These are phyloP conservation scores for Ashbya aceris DNA, from an alignment of 1,139 yeast genomes.

Conservation along the genomic window DNA sequence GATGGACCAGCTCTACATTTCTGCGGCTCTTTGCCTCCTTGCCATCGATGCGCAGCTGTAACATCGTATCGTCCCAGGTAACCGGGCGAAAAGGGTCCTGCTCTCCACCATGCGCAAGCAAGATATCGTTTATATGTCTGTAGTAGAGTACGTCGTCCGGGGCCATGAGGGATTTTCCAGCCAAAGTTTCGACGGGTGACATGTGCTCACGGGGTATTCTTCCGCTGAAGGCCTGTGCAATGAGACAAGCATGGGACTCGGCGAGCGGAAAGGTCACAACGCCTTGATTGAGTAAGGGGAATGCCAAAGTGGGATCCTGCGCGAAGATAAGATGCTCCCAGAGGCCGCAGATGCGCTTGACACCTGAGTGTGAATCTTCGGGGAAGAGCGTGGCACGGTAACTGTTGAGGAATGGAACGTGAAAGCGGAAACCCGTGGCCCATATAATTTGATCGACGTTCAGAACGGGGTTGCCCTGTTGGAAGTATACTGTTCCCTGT, in stretches of 20 bases:
- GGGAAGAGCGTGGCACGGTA: slow-evolving; percentile 33
- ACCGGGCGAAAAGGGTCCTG: slow-evolving; percentile 17
- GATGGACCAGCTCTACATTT: slow-evolving; percentile 11
- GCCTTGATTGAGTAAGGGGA: slow-evolving; percentile 43
- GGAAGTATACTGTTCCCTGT: slow-evolving; percentile 30
- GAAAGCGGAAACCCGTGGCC: slow-evolving; percentile 56
- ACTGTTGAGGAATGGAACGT: slow-evolving; percentile 39
- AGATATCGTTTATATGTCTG: slow-evolving; percentile 14
- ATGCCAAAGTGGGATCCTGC: slow-evolving; percentile 47
- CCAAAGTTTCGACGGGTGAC: slow-evolving; percentile 1
- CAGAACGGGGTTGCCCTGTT: slow-evolving; percentile 34
- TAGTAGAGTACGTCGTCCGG: slow-evolving; percentile 18
- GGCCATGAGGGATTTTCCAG: background rate
- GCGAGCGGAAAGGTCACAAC: slow-evolving; percentile 52
- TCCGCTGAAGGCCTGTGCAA: slow-evolving; percentile 47
- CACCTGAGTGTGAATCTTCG: slow-evolving; percentile 34
- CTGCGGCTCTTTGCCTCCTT: slow-evolving; percentile 15
- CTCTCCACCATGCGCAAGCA: slow-evolving; percentile 13
- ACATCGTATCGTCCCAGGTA: slow-evolving; percentile 14
- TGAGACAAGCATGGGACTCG: slow-evolving; percentile 49
- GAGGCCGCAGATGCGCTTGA: slow-evolving; percentile 38
- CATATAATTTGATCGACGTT: slow-evolving; percentile 45
- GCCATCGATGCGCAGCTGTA: slow-evolving; percentile 10
- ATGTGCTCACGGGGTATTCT: slow-evolving; percentile 35
- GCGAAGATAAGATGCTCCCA: slow-evolving; percentile 46